These are phyloP conservation scores for Amphichorda felina DNA, from an alignment of 2,329 filamentous ascomycete species.

Conservation along the genomic window DNA sequence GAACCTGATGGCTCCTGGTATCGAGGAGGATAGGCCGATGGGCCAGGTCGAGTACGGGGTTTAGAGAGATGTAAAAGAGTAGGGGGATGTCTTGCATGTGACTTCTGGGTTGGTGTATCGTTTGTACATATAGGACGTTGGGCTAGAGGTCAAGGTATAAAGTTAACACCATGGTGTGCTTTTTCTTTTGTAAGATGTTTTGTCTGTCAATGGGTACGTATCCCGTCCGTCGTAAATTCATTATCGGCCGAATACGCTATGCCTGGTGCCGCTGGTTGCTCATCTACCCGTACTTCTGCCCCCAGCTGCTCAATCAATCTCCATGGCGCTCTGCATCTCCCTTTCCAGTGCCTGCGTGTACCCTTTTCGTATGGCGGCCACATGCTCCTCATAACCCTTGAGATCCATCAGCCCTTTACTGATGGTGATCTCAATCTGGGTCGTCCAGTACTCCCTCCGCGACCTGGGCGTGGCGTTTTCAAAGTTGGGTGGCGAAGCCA, in stretches of 20 bases:
- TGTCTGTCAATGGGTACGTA: too few relatives aligned
- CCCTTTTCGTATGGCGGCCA: background rate
- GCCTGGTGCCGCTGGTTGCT: too few relatives aligned
- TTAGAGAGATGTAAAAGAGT: slow-evolving; percentile 18
- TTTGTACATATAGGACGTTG: slow-evolving; percentile 27
- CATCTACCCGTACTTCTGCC: too few relatives aligned
- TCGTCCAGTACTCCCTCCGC: background rate
- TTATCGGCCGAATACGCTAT: too few relatives aligned
- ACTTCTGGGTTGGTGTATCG: slow-evolving; percentile 11
- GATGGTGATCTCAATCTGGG: slow-evolving; percentile 1
- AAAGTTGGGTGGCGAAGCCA: slow-evolving; percentile 7
- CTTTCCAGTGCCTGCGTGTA: background rate
- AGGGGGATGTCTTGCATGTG: slow-evolving; percentile 6
- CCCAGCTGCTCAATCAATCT: background rate
- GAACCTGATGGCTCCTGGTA: slow-evolving; percentile 67
- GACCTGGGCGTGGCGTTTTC: background rate
- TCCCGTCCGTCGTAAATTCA: too few relatives aligned
- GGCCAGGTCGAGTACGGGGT: slow-evolving; percentile 48
- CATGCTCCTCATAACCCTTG: slow-evolving; percentile 10
- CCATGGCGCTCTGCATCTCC: background rate
- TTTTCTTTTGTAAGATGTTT: slow-evolving; percentile 1
- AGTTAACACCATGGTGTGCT: slow-evolving; percentile 1
- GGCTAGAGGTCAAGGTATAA: slow-evolving; percentile 9
- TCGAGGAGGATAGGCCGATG: slow-evolving; percentile 49
- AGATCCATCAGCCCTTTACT: slow-evolving; percentile 6